Evolutionary conservation across 108 stramenopile species (phyloP).

Genomic region (Hondaea fermentalgiana): DNA sequence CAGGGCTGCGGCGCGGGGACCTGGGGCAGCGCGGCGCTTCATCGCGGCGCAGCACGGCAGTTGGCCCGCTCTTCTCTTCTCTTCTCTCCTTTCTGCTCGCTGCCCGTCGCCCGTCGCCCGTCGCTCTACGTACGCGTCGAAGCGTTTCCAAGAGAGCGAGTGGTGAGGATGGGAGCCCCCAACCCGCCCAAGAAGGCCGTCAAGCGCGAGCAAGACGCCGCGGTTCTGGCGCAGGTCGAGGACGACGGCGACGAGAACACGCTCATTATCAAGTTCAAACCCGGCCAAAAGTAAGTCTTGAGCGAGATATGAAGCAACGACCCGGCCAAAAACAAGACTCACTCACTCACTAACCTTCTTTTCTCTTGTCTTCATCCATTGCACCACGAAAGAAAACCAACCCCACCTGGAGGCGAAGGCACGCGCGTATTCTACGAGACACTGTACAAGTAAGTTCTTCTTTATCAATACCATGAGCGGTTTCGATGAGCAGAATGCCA

Average conservation of each 20-base stretch:
- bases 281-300: neutral
- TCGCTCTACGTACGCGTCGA: no score
- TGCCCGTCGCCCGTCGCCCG: no score
- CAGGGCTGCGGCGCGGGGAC: no score
- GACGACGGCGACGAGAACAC: neutral
- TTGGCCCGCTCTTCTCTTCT: no score
- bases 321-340: no score
- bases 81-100: no score
- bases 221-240: neutral
- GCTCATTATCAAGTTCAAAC: neutral
- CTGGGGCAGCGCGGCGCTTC: no score
- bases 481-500: neutral
- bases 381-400: neutral
- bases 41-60: no score
- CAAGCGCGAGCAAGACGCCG: neutral
- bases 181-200: neutral
- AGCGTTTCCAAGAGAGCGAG: neutral
- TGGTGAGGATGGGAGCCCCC: neutral
- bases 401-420: neutral
- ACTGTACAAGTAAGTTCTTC: neutral
- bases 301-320: no score
- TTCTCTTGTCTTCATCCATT: neutral
- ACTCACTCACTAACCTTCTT: no score
- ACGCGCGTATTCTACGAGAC: conserved; percentile 9
- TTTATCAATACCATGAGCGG: no score